Conservation (phyloP, 805 yeast genomes). For the Jamesozyma lodderae region DNA sequence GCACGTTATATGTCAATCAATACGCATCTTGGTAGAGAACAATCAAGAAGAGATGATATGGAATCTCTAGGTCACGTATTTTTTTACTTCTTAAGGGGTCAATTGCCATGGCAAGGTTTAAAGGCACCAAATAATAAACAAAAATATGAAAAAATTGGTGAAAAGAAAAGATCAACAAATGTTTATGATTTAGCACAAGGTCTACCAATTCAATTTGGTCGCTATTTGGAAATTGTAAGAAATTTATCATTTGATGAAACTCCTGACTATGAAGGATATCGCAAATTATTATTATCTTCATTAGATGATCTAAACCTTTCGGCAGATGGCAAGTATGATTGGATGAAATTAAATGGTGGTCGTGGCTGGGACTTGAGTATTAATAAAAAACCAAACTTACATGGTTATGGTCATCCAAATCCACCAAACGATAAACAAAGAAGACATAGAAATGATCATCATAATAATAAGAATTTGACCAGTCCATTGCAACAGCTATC, state of each 20-base stretch:
- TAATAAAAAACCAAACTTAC: constrained; percentile 87
- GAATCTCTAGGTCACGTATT: constrained; percentile 96
- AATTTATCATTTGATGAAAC: constrained; percentile 85
- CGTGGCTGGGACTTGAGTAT: constrained; percentile 89
- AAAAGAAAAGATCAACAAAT: constrained; percentile 85
- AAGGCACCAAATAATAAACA: constrained; percentile 97
- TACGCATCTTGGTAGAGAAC: constrained; percentile 96
- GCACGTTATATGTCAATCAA: constrained; percentile 98
- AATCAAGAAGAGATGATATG: constrained; percentile 90
- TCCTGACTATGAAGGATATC: constrained; percentile 86
- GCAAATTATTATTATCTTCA: constrained; percentile 69
- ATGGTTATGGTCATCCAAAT: constrained; percentile 93
- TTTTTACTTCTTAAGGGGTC: constrained; percentile 88
- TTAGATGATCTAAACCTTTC: constrained; percentile 59
- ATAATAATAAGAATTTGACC: constrained; percentile 11
- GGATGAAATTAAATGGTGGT: constrained; percentile 95
- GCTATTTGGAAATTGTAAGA: constrained; percentile 82
- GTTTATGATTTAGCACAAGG: constrained; percentile 82
- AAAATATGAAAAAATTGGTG: constrained; percentile 95
- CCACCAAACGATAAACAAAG: constrained; percentile 50
- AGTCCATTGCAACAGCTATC: constrained; percentile 9
- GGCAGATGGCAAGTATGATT: constrained; percentile 88
- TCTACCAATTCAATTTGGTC: constrained; percentile 86
- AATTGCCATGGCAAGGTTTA: constrained; percentile 97
- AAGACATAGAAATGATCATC: constrained; percentile 19